Evolutionary conservation across 495 filamentous ascomycete species (phyloP).

Genomic region (Penicillium daleae): DNA sequence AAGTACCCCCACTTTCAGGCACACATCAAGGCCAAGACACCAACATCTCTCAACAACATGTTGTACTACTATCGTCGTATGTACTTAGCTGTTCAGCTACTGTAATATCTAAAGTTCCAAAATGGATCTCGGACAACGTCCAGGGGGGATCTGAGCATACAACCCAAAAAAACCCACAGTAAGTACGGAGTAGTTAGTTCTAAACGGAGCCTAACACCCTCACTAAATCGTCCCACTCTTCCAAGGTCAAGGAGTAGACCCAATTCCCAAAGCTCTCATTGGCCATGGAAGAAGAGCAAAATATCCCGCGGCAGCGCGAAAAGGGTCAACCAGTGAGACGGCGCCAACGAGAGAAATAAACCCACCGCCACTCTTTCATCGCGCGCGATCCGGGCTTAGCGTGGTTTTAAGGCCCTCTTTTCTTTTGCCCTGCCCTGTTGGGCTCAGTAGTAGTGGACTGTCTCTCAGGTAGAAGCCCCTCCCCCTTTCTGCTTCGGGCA

Average conservation of each 20-base stretch:
- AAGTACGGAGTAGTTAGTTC: too few species aligned
- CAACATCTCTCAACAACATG: too few species aligned
- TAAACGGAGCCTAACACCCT: too few species aligned
- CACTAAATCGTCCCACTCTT: constrained; percentile 5
- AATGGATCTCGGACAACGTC: background rate
- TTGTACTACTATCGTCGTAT: too few species aligned
- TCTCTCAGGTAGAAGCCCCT: too few species aligned
- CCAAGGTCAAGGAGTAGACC: background rate
- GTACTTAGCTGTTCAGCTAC: too few species aligned
- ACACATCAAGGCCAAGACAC: background rate
- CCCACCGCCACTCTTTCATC: constrained; percentile 12
- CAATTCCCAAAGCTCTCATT: constrained; percentile 9
- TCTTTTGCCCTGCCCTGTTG: background rate
- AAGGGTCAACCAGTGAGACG: constrained; percentile 13
- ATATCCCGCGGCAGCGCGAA: constrained; percentile 20
- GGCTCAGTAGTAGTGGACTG: background rate
- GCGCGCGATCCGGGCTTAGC: constrained; percentile 25
- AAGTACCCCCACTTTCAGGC: background rate
- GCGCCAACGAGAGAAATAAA: constrained; percentile 10
- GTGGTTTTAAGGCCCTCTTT: constrained; percentile 15
- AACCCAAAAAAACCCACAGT: background rate
- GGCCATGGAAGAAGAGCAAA: constrained; percentile 5
- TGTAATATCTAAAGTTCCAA: background rate
- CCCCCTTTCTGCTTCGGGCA: constrained; percentile 14
- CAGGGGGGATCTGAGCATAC: background rate